phyloP scores from a whole-genome alignment of 176 grass and related monocot species.

The Triticum urartu region DNA sequence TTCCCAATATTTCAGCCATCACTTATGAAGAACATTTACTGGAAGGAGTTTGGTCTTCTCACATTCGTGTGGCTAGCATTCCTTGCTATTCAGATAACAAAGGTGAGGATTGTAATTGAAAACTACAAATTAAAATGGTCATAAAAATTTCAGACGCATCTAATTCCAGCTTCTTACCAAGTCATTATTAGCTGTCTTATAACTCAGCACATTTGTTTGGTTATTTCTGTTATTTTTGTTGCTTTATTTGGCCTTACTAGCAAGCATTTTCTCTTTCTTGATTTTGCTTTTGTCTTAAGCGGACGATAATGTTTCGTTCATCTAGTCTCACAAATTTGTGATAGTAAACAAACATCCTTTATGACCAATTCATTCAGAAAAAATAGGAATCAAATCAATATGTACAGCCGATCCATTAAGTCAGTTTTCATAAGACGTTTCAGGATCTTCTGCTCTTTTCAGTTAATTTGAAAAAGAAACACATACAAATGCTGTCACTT shows the following conservation, averaged over 20 bases:
- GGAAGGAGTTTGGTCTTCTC: conserved; percentile 88
- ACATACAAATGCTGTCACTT: background rate
- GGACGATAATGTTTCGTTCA: background rate
- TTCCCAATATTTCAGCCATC: conserved; percentile 52
- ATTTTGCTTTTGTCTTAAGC: background rate
- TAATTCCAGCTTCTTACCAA: conserved; percentile 3
- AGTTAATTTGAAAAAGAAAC: background rate
- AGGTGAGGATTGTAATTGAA: conserved; percentile 44
- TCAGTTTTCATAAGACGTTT: background rate
- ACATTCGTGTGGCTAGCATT: conserved; percentile 78
- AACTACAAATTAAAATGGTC: conserved; percentile 22
- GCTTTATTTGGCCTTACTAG: background rate
- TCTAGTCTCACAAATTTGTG: background rate
- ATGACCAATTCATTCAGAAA: background rate
- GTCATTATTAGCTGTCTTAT: background rate
- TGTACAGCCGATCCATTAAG: background rate
- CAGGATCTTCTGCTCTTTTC: background rate
- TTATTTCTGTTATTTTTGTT: background rate
- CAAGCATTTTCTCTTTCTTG: background rate
- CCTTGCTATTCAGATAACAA: conserved; percentile 74
- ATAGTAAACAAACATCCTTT: background rate
- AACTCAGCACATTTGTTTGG: background rate
- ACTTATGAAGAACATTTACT: conserved; percentile 67
- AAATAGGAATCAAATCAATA: background rate
- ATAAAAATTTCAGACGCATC: background rate